Evolutionary conservation across 306 rosid genomes (phyloP).

Genomic region (Pyrus pyrifolia): DNA sequence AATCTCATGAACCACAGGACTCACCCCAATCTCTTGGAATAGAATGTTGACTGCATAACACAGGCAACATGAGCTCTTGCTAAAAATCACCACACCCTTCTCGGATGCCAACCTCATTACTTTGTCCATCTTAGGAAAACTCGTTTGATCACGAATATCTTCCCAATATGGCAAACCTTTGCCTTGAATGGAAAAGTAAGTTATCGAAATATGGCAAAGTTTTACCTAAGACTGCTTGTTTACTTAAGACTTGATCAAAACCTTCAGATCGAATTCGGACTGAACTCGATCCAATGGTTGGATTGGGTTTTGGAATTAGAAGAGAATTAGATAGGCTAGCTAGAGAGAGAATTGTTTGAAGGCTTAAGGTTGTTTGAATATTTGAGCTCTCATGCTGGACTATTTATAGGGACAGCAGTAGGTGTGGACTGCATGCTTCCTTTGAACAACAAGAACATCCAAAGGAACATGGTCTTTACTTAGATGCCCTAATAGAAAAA

Average conservation of each 20-base stretch:
- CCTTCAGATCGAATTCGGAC: slow-evolving; percentile 45
- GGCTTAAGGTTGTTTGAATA: slow-evolving; percentile 40
- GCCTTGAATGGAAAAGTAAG: neutral
- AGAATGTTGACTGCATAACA: slow-evolving; percentile 73
- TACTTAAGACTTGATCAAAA: slow-evolving; percentile 24
- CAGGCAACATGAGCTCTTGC: slow-evolving; percentile 91
- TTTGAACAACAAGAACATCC: slow-evolving; percentile 35
- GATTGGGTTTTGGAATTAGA: slow-evolving; percentile 26
- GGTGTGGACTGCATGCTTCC: slow-evolving; percentile 20
- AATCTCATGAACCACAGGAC: slow-evolving; percentile 59
- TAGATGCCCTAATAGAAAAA: slow-evolving; percentile 43
- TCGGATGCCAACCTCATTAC: slow-evolving; percentile 73
- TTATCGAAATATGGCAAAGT: neutral
- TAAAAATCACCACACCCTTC: slow-evolving; percentile 84
- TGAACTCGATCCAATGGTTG: slow-evolving; percentile 53
- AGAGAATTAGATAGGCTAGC: slow-evolving; percentile 14
- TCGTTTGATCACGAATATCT: slow-evolving; percentile 12
- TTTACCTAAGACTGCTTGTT: slow-evolving; percentile 12
- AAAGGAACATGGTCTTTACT: slow-evolving; percentile 49
- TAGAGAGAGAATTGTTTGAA: slow-evolving; percentile 31
- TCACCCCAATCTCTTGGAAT: slow-evolving; percentile 59
- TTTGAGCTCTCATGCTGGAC: slow-evolving; percentile 40
- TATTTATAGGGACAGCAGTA: slow-evolving; percentile 70
- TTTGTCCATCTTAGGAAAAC: slow-evolving; percentile 57
- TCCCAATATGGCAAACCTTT: neutral